Evolutionary conservation across 2,329 filamentous ascomycete species (phyloP).

Genomic region (Fusarium sulawesiense): DNA sequence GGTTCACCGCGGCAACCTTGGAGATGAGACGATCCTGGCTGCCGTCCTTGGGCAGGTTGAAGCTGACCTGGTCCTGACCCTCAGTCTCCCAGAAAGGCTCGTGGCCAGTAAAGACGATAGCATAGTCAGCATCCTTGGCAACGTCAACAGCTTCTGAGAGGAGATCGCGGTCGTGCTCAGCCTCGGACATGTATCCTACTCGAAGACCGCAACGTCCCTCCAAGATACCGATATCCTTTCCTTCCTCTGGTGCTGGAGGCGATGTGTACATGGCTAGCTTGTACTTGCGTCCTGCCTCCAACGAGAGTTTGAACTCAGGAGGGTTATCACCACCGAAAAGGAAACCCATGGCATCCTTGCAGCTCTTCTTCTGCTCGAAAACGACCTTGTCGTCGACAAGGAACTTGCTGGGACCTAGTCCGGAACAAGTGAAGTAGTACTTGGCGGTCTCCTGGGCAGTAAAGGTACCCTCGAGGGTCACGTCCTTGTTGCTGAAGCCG

Average conservation of each 20-base stretch:
- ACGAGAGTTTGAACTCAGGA: constrained; percentile 47
- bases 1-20: constrained; percentile 66
- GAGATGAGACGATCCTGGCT: constrained; percentile 70
- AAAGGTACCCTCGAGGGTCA: constrained; percentile 49
- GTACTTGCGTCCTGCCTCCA: constrained; percentile 48
- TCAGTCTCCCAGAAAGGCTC: constrained; percentile 63
- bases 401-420: constrained; percentile 48
- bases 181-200: constrained; percentile 49
- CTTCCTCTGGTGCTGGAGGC: constrained; percentile 42
- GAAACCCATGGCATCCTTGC: constrained; percentile 51
- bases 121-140: constrained; percentile 70
- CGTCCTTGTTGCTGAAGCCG: constrained; percentile 42
- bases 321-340: constrained; percentile 48
- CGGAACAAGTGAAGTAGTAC: constrained; percentile 50
- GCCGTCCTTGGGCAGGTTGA: constrained; percentile 71
- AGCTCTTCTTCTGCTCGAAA: constrained; percentile 49
- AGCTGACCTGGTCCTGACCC: constrained; percentile 76
- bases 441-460: constrained; percentile 46
- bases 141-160: constrained; percentile 64
- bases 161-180: constrained; percentile 52
- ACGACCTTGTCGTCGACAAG: constrained; percentile 48
- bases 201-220: constrained; percentile 49
- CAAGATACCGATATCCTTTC: constrained; percentile 48
- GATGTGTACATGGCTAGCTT: constrained; percentile 48
- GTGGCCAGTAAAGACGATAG: constrained; percentile 66